Conservation (phyloP, 2,329 filamentous ascomycete genomes). For the Huntiella decipiens region DNA sequence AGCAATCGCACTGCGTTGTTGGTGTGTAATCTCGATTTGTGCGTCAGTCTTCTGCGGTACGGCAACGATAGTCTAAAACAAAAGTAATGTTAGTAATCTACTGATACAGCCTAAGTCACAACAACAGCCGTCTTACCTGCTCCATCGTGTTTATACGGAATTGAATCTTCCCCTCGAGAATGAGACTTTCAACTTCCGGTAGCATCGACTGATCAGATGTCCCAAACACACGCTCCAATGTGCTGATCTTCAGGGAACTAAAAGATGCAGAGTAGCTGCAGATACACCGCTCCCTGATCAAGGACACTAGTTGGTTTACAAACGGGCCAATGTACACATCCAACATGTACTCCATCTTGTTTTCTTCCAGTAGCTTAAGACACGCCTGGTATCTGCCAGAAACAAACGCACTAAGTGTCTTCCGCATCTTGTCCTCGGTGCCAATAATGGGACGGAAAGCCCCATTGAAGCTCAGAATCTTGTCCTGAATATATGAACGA, state of each 20-base stretch:
- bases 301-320: constrained; percentile 47
- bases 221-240: constrained; percentile 60
- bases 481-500: constrained; percentile 50
- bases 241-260: constrained; percentile 64
- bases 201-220: constrained; percentile 43
- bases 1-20: too few relatives aligned
- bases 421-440: constrained; percentile 81
- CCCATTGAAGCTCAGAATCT: constrained; percentile 57
- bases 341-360: constrained; percentile 71
- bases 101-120: too few relatives aligned
- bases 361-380: constrained; percentile 61
- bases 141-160: constrained; percentile 75
- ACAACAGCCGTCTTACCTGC: constrained; percentile 26
- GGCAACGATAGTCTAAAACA: too few relatives aligned
- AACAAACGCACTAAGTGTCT: constrained; percentile 75
- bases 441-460: constrained; percentile 77
- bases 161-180: constrained; percentile 49
- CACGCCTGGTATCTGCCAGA: constrained; percentile 78
- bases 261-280: constrained; percentile 85
- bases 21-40: too few relatives aligned
- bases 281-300: constrained; percentile 78
- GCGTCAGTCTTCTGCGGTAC: too few relatives aligned
- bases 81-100: too few relatives aligned
- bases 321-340: constrained; percentile 72
- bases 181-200: constrained; percentile 60